These are phyloP conservation scores for Pythium brachiatum DNA, from an alignment of 352 stramenopile species.

Conservation along the genomic window DNA sequence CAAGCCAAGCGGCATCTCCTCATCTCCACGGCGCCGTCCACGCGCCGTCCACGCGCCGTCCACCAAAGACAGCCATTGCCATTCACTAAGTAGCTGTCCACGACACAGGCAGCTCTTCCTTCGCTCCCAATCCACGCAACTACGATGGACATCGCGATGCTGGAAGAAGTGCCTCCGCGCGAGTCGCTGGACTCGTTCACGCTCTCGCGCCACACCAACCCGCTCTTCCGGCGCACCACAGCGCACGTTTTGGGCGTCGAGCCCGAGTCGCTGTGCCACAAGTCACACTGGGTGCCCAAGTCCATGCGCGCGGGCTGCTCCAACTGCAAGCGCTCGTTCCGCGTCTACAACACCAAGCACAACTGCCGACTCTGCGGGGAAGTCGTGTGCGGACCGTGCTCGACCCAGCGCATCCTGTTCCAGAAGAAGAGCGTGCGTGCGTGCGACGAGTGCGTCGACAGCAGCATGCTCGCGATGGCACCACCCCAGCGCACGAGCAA, in stretches of 20 bases:
- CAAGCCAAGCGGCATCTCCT: not conserved
- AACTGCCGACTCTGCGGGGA: constrained; percentile 79
- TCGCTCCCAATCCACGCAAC: not conserved
- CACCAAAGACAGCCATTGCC: too few relatives aligned
- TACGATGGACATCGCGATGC: not conserved
- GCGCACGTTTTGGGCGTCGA: constrained; percentile 67
- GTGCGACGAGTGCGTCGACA: constrained; percentile 73
- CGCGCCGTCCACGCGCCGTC: too few relatives aligned
- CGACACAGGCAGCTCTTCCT: not conserved
- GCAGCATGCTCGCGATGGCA: constrained; percentile 51
- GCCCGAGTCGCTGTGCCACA: constrained; percentile 60
- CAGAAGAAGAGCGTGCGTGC: constrained; percentile 70
- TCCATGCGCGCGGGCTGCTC: constrained; percentile 59
- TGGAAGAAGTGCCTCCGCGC: not conserved
- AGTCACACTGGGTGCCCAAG: constrained; percentile 75
- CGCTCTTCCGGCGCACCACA: constrained; percentile 60
- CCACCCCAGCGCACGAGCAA: constrained; percentile 32
- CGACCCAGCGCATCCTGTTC: constrained; percentile 67
- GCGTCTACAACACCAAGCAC: constrained; percentile 67
- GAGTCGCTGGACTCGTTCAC: constrained; percentile 6
- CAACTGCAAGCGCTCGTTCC: constrained; percentile 61
- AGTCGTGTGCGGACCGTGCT: constrained; percentile 73
- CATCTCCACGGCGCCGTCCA: not conserved
- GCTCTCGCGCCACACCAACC: constrained; percentile 11
- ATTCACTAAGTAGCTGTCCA: not conserved